A percentile compares a stretch with the other conserved stretches of the same genome.
phyloP scores from a whole-genome alignment of 805 yeast genomes.

The Kodamaea kaohsiungensis region DNA sequence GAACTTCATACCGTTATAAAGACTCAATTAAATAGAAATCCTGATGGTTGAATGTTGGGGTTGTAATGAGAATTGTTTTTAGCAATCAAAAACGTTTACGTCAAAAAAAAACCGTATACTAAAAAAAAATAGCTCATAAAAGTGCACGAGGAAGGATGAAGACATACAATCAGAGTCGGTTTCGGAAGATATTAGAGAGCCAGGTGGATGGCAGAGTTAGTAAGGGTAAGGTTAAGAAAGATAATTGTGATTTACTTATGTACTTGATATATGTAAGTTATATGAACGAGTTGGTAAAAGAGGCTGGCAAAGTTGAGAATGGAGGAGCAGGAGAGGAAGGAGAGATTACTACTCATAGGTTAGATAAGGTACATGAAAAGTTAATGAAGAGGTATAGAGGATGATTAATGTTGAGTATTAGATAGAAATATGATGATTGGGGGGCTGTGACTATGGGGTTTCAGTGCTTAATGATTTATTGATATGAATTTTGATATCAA shows the following conservation, averaged over 20 bases:
- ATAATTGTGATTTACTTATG: conserved; percentile 44
- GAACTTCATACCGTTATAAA: not conserved
- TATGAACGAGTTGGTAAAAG: conserved; percentile 38
- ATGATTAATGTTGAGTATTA: conserved; percentile 6
- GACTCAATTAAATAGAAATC: not conserved
- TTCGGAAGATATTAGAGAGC: conserved; percentile 19
- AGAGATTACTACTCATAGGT: conserved; percentile 38
- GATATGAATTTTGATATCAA: too few relatives aligned
- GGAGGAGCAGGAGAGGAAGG: conserved; percentile 36
- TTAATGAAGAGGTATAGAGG: conserved; percentile 41
- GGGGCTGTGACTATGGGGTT: not conserved
- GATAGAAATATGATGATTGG: not conserved
- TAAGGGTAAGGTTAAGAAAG: conserved; percentile 28
- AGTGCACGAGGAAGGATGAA: conserved; percentile 5
- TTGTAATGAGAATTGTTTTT: not conserved
- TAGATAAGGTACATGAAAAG: conserved; percentile 34
- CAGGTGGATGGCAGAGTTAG: conserved; percentile 15
- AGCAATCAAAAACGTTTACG: not conserved
- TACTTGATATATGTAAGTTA: conserved; percentile 51
- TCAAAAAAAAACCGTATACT: not conserved
- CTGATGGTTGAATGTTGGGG: not conserved
- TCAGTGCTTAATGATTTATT: too few relatives aligned
- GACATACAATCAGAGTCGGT: conserved; percentile 19
- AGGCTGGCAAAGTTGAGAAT: conserved; percentile 40
- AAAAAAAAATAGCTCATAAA: not conserved